Base-by-base conservation (phyloP, 2,329 filamentous ascomycete species). In the Lachnellula hyalina region DNA sequence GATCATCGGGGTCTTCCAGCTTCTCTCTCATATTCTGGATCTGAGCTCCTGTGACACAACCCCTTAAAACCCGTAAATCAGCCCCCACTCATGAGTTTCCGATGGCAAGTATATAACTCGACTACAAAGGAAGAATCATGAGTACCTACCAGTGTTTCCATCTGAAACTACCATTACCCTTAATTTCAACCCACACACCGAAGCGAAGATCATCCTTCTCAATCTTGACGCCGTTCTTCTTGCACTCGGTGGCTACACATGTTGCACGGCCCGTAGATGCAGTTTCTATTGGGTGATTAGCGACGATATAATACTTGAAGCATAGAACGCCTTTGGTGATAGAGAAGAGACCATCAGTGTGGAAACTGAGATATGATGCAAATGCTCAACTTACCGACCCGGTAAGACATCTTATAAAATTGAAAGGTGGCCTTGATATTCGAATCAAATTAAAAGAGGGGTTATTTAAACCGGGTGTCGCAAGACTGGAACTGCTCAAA, bases 121-220 rank as follows among this genome's bases (percentile, higher is more conserved):
- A 52, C 47, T 45, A 4, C 44, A 45, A 25, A 57, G 45, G 23
- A 47, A 53, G 47, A 38, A 11, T 19, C 15, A 11, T 41, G 15
- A 9, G 41, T 44, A 64, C 80, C 67, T 78, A 95, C 93, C 93
- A 96, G 70, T 97, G 93, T 68, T 86, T 87, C 85, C 87, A 97
- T 54, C 75, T 71, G 83, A 84, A 96, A 66, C 78, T 79, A 42
- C 82, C 81, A 66, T 85, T 78, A 0, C 76, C 65, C 0, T 74
- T 50, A 61, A 86, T 80, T 8, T 80, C 80, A 59, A 96, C 80
- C 77, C 86, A 89, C 21, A 79, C 80, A 42, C 89, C 93, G 51
- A 91, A 81, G 53, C 93, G 87, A 2, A 96, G 74, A 61, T 90
- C 83, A 53, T 86, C 90, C 74, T 96, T 96, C 25, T 66, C 62